phyloP scores from a whole-genome alignment of 176 grass and related monocot species.

The Oryza brachyantha region DNA sequence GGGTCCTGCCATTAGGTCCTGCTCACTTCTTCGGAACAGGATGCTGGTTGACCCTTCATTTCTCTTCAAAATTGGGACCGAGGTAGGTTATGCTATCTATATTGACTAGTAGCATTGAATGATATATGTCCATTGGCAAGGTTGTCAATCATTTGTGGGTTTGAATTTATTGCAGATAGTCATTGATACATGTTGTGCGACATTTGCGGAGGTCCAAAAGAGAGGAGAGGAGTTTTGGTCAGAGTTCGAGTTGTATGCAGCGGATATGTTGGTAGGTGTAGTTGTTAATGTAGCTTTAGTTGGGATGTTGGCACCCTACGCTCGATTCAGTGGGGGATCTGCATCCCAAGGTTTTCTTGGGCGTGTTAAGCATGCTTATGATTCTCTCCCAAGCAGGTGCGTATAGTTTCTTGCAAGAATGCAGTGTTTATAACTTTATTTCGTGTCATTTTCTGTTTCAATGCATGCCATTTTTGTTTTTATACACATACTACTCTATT shows the following conservation, averaged over 20 bases:
- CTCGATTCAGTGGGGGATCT: conserved; percentile 61
- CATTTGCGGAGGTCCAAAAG: conserved; percentile 91
- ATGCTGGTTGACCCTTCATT: conserved; percentile 94
- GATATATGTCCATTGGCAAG: not conserved
- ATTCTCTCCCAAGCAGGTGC: conserved; percentile 88
- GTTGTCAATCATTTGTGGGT: conserved; percentile 12
- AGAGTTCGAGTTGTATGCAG: conserved; percentile 91
- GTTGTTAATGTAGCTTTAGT: conserved; percentile 95
- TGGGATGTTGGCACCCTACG: conserved; percentile 94
- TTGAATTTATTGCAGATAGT: conserved; percentile 61
- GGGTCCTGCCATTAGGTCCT: conserved; percentile 55
- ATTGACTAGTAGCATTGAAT: not conserved
- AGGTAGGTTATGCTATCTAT: conserved; percentile 33
- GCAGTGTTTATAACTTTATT: not conserved
- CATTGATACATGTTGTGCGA: conserved; percentile 88
- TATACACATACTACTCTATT: not conserved
- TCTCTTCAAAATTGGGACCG: conserved; percentile 94
- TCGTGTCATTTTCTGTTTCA: not conserved
- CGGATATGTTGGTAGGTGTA: conserved; percentile 86
- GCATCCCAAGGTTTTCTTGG: conserved; percentile 66
- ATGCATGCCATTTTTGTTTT: not conserved
- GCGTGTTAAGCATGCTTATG: conserved; percentile 70
- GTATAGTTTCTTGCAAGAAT: not conserved
- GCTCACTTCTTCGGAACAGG: conserved; percentile 67
- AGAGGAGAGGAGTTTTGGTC: conserved; percentile 93